A percentile compares a stretch with the other conserved stretches of the same genome.
These are phyloP conservation scores for Cercophora samala DNA, from an alignment of 495 filamentous ascomycete genomes.

Conservation along the genomic window DNA sequence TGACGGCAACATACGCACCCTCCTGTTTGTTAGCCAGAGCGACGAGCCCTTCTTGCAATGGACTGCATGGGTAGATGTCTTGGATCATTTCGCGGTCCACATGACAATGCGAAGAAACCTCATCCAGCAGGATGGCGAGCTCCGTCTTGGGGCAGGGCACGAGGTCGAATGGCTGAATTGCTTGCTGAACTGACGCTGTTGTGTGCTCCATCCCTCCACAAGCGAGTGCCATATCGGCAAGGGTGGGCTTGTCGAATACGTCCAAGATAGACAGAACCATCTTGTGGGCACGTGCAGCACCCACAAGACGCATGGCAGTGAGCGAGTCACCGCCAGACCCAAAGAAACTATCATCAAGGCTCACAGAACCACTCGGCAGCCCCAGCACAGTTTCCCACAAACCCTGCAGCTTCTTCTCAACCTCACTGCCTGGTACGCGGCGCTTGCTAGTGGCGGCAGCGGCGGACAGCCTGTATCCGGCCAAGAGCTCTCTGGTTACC, in stretches of 20 bases:
- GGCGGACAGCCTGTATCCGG: constrained; percentile 17
- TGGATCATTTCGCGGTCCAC: constrained; percentile 43
- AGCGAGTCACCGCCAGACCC: constrained; percentile 50
- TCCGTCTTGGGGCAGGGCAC: constrained; percentile 31
- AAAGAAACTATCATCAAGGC: constrained; percentile 45
- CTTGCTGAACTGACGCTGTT: not conserved
- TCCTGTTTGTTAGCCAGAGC: constrained; percentile 41
- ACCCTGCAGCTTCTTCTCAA: constrained; percentile 39
- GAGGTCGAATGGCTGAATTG: constrained; percentile 46
- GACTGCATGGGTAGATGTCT: constrained; percentile 60
- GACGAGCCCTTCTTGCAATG: constrained; percentile 52
- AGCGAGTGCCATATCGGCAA: constrained; percentile 28
- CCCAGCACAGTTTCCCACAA: constrained; percentile 49
- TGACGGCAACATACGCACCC: constrained; percentile 41
- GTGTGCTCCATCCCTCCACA: not conserved
- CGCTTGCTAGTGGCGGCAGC: not conserved
- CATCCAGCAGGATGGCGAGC: constrained; percentile 35
- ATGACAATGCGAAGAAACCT: constrained; percentile 44
- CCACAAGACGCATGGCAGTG: constrained; percentile 47
- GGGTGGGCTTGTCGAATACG: constrained; percentile 36
- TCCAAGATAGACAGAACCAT: constrained; percentile 36
- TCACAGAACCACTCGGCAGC: constrained; percentile 35
- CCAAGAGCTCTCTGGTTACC: constrained; percentile 8
- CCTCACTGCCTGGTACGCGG: constrained; percentile 20
- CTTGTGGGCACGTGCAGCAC: constrained; percentile 32